These are phyloP conservation scores for Lachancea mirantina DNA, from an alignment of 805 yeast species.

Conservation along the genomic window DNA sequence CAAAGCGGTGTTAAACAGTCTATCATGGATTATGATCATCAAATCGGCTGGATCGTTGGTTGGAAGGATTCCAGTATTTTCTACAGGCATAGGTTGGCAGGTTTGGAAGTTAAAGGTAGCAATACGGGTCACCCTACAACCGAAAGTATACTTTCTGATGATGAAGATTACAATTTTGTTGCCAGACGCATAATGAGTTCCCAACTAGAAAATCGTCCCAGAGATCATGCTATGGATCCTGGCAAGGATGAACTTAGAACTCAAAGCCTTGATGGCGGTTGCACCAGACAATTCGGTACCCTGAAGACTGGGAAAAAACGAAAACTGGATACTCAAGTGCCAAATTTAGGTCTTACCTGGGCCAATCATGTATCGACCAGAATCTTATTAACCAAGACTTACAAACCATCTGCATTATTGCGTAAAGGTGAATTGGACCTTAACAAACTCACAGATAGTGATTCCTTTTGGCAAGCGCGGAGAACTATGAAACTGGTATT, in stretches of 20 bases:
- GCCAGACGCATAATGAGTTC: no score
- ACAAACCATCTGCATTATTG: slow-evolving; percentile 33
- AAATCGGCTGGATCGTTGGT: slow-evolving; percentile 65
- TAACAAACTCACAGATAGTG: slow-evolving; percentile 30
- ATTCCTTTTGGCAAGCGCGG: slow-evolving; percentile 27
- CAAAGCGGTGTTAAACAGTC: slow-evolving; percentile 12
- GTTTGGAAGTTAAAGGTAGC: slow-evolving; percentile 2
- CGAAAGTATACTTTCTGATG: slow-evolving; percentile 23
- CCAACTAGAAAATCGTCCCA: no score
- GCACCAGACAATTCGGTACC: neutral
- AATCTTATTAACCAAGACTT: slow-evolving; percentile 38
- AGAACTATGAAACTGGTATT: slow-evolving; percentile 37
- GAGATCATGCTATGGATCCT: no score
- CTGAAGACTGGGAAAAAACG: slow-evolving; percentile 21
- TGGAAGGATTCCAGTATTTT: slow-evolving; percentile 49
- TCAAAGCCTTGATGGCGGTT: no score
- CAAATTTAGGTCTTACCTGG: slow-evolving; percentile 54
- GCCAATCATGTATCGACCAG: slow-evolving; percentile 45
- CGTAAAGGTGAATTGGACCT: slow-evolving; percentile 25
- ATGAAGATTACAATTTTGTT: slow-evolving; percentile 23
- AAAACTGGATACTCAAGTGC: slow-evolving; percentile 33
- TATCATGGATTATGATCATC: slow-evolving; percentile 47
- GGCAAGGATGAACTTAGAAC: no score
- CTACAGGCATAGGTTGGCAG: slow-evolving; percentile 21
- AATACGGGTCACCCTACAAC: slow-evolving; percentile 3